phyloP scores from a whole-genome alignment of 768 basidiomycete genomes.

The Phaffia australis region DNA sequence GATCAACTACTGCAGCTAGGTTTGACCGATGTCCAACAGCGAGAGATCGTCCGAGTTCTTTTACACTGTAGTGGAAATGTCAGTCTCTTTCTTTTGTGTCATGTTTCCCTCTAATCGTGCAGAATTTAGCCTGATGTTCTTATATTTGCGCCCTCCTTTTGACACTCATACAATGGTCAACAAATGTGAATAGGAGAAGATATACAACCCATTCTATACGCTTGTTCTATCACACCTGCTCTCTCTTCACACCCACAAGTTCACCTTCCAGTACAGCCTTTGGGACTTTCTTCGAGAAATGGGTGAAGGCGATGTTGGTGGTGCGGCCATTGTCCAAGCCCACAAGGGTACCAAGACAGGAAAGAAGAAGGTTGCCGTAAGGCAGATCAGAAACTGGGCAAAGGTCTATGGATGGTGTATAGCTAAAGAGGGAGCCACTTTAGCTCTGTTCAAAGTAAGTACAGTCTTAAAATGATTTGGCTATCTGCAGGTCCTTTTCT shows the following conservation, averaged over 20 bases:
- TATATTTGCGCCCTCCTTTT: not conserved
- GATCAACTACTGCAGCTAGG: slow-evolving; percentile 75
- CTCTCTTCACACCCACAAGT: slow-evolving; percentile 67
- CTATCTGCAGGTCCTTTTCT: not conserved
- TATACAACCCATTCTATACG: slow-evolving; percentile 91
- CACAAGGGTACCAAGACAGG: slow-evolving; percentile 34
- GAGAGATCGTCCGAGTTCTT: slow-evolving; percentile 85
- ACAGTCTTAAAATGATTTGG: not conserved
- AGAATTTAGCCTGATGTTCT: not conserved
- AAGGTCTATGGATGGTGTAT: slow-evolving; percentile 87
- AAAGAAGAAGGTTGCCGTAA: slow-evolving; percentile 39
- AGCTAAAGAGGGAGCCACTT: slow-evolving; percentile 63
- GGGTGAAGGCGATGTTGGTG: slow-evolving; percentile 72
- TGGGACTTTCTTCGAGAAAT: slow-evolving; percentile 95
- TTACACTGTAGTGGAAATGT: slow-evolving; percentile 63
- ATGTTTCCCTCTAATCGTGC: slow-evolving; percentile 5
- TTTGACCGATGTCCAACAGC: slow-evolving; percentile 77
- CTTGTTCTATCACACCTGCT: slow-evolving; percentile 74
- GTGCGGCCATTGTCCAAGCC: slow-evolving; percentile 62
- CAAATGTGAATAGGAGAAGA: slow-evolving; percentile 55
- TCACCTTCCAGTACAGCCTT: slow-evolving; percentile 85
- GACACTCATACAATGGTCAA: not conserved
- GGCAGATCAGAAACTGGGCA: slow-evolving; percentile 60
- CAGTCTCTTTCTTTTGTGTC: slow-evolving; percentile 18
- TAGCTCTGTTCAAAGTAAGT: slow-evolving; percentile 72